Conservation (phyloP, 805 yeast genomes). For the Wickerhamiella parazyma region DNA sequence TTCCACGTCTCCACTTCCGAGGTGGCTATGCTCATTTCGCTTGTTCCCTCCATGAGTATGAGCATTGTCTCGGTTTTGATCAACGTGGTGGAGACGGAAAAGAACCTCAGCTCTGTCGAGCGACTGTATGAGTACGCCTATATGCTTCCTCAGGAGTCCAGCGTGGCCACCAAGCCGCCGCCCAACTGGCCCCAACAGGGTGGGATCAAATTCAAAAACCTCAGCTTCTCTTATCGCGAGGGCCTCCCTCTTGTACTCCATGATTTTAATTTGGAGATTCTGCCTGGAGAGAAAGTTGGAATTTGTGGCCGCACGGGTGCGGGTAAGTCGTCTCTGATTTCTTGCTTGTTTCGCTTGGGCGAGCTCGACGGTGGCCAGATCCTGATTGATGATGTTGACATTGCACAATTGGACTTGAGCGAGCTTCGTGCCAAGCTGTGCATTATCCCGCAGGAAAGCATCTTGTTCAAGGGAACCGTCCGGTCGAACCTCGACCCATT, state of each 20-base stretch:
- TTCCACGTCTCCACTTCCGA: conserved; percentile 48
- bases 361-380: conserved; percentile 45
- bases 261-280: conserved; percentile 36
- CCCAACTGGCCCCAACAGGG: conserved; percentile 59
- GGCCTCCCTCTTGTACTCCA: conserved; percentile 54
- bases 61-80: conserved; percentile 47
- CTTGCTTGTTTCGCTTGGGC: conserved; percentile 47
- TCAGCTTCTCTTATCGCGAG: conserved; percentile 46
- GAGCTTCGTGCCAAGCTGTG: conserved; percentile 60
- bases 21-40: conserved; percentile 56
- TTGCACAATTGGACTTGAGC: conserved; percentile 46
- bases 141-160: conserved; percentile 48
- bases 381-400: conserved; percentile 55
- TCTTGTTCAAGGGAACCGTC: conserved; percentile 64
- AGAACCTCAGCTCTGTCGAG: conserved; percentile 65
- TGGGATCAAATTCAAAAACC: conserved; percentile 41
- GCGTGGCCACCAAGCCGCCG: conserved; percentile 34
- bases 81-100: conserved; percentile 57
- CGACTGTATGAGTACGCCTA: conserved; percentile 54
- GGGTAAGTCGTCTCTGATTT: conserved; percentile 67
- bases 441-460: conserved; percentile 85
- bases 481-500: conserved; percentile 72
- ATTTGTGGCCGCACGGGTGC: conserved; percentile 89
- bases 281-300: conserved; percentile 59
- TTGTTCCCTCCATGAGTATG: conserved; percentile 44